Conservation (phyloP, 1,139 yeast genomes). For the Yamadazyma atmosphaerica region DNA sequence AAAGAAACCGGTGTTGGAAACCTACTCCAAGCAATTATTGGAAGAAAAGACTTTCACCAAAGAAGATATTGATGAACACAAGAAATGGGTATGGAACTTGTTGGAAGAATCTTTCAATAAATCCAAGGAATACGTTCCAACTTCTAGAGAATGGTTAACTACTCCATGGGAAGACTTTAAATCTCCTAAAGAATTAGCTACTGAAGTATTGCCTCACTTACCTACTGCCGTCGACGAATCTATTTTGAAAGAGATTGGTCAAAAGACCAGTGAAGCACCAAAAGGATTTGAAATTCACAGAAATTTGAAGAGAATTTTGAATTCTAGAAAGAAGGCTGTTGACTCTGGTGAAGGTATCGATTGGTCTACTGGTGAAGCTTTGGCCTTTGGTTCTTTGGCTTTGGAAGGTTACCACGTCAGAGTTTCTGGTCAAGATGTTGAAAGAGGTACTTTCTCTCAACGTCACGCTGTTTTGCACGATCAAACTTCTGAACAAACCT, state of each 20-base stretch:
- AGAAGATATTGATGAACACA: conserved; percentile 93
- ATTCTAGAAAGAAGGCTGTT: conserved; percentile 81
- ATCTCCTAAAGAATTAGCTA: conserved; percentile 95
- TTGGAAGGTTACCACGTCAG: conserved; percentile 96
- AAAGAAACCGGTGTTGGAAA: conserved; percentile 85
- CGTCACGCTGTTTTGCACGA: conserved; percentile 99
- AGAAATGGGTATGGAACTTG: conserved; percentile 95
- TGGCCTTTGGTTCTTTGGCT: conserved; percentile 91
- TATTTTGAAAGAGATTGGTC: conserved; percentile 76
- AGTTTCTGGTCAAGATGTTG: conserved; percentile 99
- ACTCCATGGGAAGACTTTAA: conserved; percentile 99
- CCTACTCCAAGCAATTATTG: conserved; percentile 76
- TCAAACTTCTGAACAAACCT: conserved; percentile 79
- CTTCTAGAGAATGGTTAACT: conserved; percentile 96
- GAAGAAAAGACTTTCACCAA: conserved; percentile 85
- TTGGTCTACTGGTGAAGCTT: conserved; percentile 99
- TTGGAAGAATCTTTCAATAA: conserved; percentile 87
- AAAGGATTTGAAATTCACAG: conserved; percentile 88
- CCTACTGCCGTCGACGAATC: conserved; percentile 88
- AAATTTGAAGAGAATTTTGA: conserved; percentile 92
- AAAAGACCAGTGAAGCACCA: conserved; percentile 80
- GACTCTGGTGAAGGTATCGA: conserved; percentile 93
- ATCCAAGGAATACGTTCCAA: conserved; percentile 88
- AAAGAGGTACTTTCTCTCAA: conserved; percentile 99
- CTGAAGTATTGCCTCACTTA: conserved; percentile 91